phyloP scores from a whole-genome alignment of 1,284 basidiomycete species.

The Cystobasidiaceae sp. region DNA sequence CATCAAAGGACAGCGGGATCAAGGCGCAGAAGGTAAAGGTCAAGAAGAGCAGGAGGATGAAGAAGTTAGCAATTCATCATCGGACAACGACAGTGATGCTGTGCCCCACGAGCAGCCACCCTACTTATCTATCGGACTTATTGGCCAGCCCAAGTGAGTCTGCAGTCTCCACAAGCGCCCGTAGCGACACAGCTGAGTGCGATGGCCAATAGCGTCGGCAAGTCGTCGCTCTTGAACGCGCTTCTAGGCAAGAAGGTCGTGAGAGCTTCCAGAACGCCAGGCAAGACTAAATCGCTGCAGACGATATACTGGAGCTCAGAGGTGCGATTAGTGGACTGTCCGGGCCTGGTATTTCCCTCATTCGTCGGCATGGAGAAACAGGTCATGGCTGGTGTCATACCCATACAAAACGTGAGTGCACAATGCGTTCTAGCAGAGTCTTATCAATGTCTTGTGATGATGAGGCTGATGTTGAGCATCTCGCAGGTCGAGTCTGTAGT shows the following conservation, averaged over 20 bases:
- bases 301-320: conserved; percentile 79
- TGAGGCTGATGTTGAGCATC: neutral
- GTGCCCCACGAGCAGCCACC: conserved; percentile 1
- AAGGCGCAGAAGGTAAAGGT: neutral
- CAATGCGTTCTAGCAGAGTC: conserved; percentile 64
- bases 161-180: neutral
- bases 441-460: conserved; percentile 42
- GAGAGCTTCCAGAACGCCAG: conserved; percentile 79
- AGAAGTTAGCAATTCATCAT: neutral
- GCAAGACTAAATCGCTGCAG: conserved; percentile 59
- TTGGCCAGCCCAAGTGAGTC: conserved; percentile 54
- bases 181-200: neutral
- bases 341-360: conserved; percentile 44
- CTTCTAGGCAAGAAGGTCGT: conserved; percentile 77
- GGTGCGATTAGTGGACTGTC: conserved; percentile 73
- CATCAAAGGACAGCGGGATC: neutral
- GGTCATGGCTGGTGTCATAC: conserved; percentile 73
- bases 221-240: conserved; percentile 83
- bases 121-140: conserved; percentile 72
- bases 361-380: conserved; percentile 46
- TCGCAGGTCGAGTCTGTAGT: conserved; percentile 36
- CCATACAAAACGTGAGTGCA: conserved; percentile 78
- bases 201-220: conserved; percentile 67
- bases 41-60: neutral
- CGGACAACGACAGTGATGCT: too few species aligned